Evolutionary conservation across 192 early-diverging fungal species (phyloP).

Genomic region (Polychytrium aggregatum): DNA sequence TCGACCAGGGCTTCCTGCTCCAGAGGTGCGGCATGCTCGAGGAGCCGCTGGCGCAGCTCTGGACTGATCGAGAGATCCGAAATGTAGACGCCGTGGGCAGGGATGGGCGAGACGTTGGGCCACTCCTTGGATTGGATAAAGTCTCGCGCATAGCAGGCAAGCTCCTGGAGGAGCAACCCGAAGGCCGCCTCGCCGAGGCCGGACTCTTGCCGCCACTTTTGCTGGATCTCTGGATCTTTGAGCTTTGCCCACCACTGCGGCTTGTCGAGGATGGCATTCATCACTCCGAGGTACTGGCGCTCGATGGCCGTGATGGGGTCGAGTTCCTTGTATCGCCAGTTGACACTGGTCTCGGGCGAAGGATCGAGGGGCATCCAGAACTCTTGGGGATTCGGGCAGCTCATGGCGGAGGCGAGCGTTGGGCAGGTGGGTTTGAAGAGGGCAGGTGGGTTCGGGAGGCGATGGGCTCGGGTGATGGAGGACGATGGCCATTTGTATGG

Average conservation of each 20-base stretch:
- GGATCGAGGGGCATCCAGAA: too few species aligned
- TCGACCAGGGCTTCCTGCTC: constrained; percentile 8
- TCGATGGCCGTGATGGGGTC: too few species aligned
- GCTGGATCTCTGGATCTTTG: constrained; percentile 17
- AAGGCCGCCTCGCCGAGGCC: constrained; percentile 25
- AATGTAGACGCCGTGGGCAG: constrained; percentile 21
- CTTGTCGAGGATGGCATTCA: constrained; percentile 39
- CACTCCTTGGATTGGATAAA: constrained; percentile 13
- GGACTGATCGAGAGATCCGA: constrained; percentile 19
- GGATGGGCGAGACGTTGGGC: constrained; percentile 14
- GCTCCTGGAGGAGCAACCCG: constrained; percentile 30
- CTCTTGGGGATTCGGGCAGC: too few species aligned
- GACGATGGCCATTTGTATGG: too few species aligned
- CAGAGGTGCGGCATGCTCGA: constrained; percentile 5
- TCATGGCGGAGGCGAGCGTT: too few species aligned
- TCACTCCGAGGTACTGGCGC: too few species aligned
- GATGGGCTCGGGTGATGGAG: too few species aligned
- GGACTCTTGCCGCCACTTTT: constrained; percentile 5
- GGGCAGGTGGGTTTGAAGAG: too few species aligned
- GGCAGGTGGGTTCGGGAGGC: too few species aligned
- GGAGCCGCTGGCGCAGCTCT: constrained; percentile 13
- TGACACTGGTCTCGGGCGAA: too few species aligned
- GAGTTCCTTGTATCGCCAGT: too few species aligned
- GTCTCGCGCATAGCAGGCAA: too few species aligned
- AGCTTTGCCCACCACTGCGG: constrained; percentile 25